Conservation (phyloP, 352 stramenopile species). For the Phytophthora aleatoria region DNA sequence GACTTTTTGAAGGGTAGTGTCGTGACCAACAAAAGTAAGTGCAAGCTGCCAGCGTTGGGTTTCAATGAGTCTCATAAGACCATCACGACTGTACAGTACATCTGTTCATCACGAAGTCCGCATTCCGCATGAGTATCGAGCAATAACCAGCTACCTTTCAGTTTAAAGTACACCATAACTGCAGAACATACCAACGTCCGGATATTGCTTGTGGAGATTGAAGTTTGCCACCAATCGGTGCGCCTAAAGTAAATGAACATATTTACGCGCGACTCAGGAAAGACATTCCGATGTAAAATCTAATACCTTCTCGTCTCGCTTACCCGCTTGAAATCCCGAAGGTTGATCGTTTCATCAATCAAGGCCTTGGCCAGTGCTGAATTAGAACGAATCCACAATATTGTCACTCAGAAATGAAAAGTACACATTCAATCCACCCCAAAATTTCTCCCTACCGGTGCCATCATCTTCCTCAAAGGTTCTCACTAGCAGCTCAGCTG, state of each 20-base stretch:
- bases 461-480: slow-evolving; percentile 39
- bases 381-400: background rate
- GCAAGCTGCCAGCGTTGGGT: slow-evolving; percentile 67
- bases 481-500: slow-evolving; percentile 51
- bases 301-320: background rate
- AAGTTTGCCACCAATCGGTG: slow-evolving; percentile 64
- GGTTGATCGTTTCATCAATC: slow-evolving; percentile 54
- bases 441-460: slow-evolving; percentile 1
- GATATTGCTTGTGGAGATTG: slow-evolving; percentile 52
- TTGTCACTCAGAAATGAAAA: background rate
- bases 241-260: slow-evolving; percentile 32
- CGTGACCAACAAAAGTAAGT: slow-evolving; percentile 63
- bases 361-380: slow-evolving; percentile 46
- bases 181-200: slow-evolving; percentile 48
- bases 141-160: background rate
- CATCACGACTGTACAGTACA: slow-evolving; percentile 65
- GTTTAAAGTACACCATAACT: background rate
- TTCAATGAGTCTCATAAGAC: slow-evolving; percentile 61
- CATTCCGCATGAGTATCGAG: background rate
- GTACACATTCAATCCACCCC: background rate
- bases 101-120: slow-evolving; percentile 21
- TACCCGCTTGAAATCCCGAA: slow-evolving; percentile 70
- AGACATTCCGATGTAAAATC: background rate
- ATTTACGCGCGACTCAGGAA: background rate
- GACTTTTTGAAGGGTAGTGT: slow-evolving; percentile 49